Evolutionary conservation across 169 alveolate species (phyloP).

Genomic region (Cryptosporidium meleagridis): DNA sequence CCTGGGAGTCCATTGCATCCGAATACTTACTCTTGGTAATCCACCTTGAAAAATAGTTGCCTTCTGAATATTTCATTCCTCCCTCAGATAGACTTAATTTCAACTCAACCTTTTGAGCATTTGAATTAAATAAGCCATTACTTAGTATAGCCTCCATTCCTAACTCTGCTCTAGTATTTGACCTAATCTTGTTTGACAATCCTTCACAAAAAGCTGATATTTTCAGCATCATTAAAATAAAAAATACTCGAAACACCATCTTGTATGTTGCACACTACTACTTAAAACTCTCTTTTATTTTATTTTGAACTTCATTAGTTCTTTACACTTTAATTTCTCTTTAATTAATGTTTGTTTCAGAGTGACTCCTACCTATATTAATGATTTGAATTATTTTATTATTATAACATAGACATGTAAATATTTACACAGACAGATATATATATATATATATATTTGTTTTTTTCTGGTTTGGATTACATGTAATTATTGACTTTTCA

Average conservation of each 20-base stretch:
- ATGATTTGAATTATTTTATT: neutral
- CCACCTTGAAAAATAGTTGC: constrained; percentile 42
- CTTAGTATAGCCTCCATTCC: constrained; percentile 36
- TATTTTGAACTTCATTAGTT: neutral
- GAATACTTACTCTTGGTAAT: constrained; percentile 56
- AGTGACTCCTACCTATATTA: neutral
- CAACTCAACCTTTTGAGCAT: constrained; percentile 58
- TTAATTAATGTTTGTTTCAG: neutral
- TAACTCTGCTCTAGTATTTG: neutral
- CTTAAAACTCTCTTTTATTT: neutral
- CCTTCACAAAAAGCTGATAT: constrained; percentile 36
- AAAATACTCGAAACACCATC: constrained; percentile 8
- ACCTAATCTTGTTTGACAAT: constrained; percentile 35
- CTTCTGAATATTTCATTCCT: constrained; percentile 21
- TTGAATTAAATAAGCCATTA: constrained; percentile 22
- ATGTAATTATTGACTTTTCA: constrained; percentile 58
- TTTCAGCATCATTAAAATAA: neutral
- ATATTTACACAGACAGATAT: neutral
- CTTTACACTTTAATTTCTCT: neutral
- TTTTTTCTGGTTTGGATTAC: neutral
- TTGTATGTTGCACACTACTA: neutral
- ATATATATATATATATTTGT: neutral
- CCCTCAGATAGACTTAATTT: constrained; percentile 6
- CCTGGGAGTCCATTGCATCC: constrained; percentile 77
- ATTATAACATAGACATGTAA: neutral